Evolutionary conservation across 495 filamentous ascomycete species (phyloP), one percentile per base, ranked within the genome.

Genomic region (Darksidea phi): DNA sequence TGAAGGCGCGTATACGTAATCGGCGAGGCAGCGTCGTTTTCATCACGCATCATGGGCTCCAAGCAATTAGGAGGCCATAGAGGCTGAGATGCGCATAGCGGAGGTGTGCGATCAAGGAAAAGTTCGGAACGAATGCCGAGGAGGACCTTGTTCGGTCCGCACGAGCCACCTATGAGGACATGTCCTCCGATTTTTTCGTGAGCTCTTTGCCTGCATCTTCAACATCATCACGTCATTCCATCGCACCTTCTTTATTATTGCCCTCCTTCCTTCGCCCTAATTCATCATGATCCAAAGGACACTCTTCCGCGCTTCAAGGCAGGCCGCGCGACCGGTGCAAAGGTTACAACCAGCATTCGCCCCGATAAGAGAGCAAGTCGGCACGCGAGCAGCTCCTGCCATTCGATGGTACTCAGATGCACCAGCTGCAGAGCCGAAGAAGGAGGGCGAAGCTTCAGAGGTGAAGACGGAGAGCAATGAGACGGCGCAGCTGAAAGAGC

Each of bases 401-500:
- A 53, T 34, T 26, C 48, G 70, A 48, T 67, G 68, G 68, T 70
- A 67, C 45, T 70, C 68, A 4, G 68, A 65, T 53, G 48, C 42
- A 11, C 28, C 52, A 15, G 41, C 41, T 43, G 41, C 41, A 38
- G 36, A 38, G 15, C 8, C 36, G 15, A 38, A 38, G 36, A 41
- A 48, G 5, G 71, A 61, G 24, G n/a, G n/a, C n/a, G n/a, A n/a
- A n/a, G n/a, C n/a, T n/a, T n/a, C 41, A 43, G 18, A 43, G 41
- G 28, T 10, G 10, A 43, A 49, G 7, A 68, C 58, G 20, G 13
- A 57, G 20, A 17, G 48, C 37, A 37, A 59, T 42, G 71, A 76
- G 42, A 69, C 68, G 5, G 77, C 83, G 54, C 75, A 84, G 36
- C 70, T 79, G 43, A 75, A 75, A 54, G 81, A 81, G 73, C 86